phyloP scores from a whole-genome alignment of 1,139 yeast genomes.

The Candida smagusa region DNA sequence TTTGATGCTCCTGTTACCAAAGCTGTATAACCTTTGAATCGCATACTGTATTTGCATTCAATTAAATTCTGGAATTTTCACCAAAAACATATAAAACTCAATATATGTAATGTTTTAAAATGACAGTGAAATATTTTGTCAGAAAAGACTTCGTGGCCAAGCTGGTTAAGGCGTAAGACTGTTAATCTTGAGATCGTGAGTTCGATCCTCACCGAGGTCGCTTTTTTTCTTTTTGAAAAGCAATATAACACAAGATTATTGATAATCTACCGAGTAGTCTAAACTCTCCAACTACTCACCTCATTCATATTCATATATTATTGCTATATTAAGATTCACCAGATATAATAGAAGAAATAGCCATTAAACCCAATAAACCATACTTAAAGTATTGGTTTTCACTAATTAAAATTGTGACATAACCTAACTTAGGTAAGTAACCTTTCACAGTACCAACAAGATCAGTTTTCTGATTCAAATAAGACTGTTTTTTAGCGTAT shows the following conservation, averaged over 20 bases:
- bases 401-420: constrained; percentile 86
- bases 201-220: constrained; percentile 49
- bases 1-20: constrained; percentile 82
- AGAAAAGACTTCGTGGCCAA: constrained; percentile 20
- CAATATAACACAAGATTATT: too few relatives aligned
- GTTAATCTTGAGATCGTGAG: constrained; percentile 49
- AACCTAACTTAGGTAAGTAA: constrained; percentile 88
- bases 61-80: too few relatives aligned
- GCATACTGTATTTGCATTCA: not conserved
- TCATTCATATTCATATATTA: too few relatives aligned
- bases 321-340: constrained; percentile 29
- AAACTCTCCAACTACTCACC: too few relatives aligned
- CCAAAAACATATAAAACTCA: too few relatives aligned
- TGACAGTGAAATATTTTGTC: not conserved
- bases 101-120: too few relatives aligned
- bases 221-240: constrained; percentile 2
- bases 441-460: constrained; percentile 89
- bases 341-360: constrained; percentile 52
- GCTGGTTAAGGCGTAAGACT: constrained; percentile 29
- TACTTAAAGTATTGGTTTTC: constrained; percentile 79
- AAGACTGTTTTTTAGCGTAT: constrained; percentile 73
- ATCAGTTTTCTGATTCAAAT: constrained; percentile 72
- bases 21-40: constrained; percentile 32
- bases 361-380: constrained; percentile 66
- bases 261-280: too few relatives aligned